Base-by-base conservation (phyloP, 2,329 filamentous ascomycete species). In the Fonsecaea nubica region DNA sequence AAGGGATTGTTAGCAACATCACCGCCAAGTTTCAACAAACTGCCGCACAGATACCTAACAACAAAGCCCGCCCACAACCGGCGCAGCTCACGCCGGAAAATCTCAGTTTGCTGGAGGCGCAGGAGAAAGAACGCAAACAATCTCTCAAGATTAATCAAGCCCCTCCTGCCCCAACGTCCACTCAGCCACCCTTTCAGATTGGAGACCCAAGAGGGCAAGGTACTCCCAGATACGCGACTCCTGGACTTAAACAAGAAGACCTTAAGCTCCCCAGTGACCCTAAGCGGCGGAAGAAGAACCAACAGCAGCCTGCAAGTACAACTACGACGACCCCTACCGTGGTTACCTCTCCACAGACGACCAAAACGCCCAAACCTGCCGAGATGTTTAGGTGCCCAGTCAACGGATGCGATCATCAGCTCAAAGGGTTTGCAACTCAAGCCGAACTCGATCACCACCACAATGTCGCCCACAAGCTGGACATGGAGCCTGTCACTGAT, bases 131-230 rank as follows among this genome's bases (percentile, higher is more conserved):
- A 63, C 72, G 66, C 3, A 72, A 70, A 58, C 69, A 72, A 58
- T 65, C 65, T 21, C 76, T 79, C 61, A 77, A 79, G 45, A 76
- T 75, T 50, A 78, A 80, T 32, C 77, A 75, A 62, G 76, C 80
- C 55, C 83, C 84, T 55, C 78, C 80, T 53, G 80, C 83, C 42
- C 82, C 84, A 21, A 84, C 81, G 6, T 77, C 81, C 8, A 77
- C 83, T n/a, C 80, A 84, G 48, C 82, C 85, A 35, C 85, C 85
- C 10, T 86, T 86, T 71, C 86, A 86, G 30, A 81, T 87, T 64
- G 86, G 87, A 8, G 68, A 63, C 50, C 57, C 70, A 12, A 66
- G 66, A 55, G 71, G 70, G 13, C 82, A 83, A 45, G 71, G 70
- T 33, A 68, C 71, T 9, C 67, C 71, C 67, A 64, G 65, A 32